Evolutionary conservation across 2,329 filamentous ascomycete genomes (phyloP).

Genomic region (Penicillium sp.): DNA sequence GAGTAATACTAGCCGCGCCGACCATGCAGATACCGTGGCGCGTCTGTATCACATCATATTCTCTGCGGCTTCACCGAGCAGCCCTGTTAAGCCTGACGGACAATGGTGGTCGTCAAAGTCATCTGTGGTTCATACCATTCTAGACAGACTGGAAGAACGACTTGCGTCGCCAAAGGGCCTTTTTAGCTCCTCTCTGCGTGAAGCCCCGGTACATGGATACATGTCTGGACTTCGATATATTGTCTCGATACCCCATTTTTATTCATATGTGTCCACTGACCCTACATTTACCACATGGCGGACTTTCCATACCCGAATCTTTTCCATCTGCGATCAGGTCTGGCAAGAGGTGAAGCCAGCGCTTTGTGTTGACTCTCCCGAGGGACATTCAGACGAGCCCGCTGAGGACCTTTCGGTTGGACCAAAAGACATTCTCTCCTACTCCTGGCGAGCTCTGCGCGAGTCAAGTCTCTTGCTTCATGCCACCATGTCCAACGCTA

Average conservation of each 20-base stretch:
- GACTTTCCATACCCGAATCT: slow-evolving; percentile 45
- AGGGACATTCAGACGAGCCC: slow-evolving; percentile 61
- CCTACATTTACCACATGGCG: slow-evolving; percentile 26
- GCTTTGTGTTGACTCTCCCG: slow-evolving; percentile 89
- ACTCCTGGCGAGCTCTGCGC: slow-evolving; percentile 90
- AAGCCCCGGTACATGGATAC: slow-evolving; percentile 63
- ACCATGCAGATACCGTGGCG: slow-evolving; percentile 87
- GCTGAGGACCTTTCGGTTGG: slow-evolving; percentile 67
- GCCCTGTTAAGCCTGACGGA: slow-evolving; percentile 8
- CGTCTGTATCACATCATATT: slow-evolving; percentile 67
- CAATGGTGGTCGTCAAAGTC: slow-evolving; percentile 37
- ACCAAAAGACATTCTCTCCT: slow-evolving; percentile 83
- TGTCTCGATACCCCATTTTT: slow-evolving; percentile 40
- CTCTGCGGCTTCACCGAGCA: slow-evolving; percentile 46
- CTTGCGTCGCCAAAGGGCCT: slow-evolving; percentile 58
- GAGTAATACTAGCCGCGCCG: slow-evolving; percentile 67
- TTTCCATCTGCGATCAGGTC: slow-evolving; percentile 58
- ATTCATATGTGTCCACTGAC: slow-evolving; percentile 28
- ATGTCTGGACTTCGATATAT: slow-evolving; percentile 60
- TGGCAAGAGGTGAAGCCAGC: slow-evolving; percentile 72
- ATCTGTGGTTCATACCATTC: slow-evolving; percentile 52
- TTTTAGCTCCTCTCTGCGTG: slow-evolving; percentile 60
- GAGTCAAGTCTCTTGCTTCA: slow-evolving; percentile 78
- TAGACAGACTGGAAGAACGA: slow-evolving; percentile 59
- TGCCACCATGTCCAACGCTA: slow-evolving; percentile 52